phyloP scores from a whole-genome alignment of 176 grass and related monocot genomes.

The Paspalum notatum region DNA sequence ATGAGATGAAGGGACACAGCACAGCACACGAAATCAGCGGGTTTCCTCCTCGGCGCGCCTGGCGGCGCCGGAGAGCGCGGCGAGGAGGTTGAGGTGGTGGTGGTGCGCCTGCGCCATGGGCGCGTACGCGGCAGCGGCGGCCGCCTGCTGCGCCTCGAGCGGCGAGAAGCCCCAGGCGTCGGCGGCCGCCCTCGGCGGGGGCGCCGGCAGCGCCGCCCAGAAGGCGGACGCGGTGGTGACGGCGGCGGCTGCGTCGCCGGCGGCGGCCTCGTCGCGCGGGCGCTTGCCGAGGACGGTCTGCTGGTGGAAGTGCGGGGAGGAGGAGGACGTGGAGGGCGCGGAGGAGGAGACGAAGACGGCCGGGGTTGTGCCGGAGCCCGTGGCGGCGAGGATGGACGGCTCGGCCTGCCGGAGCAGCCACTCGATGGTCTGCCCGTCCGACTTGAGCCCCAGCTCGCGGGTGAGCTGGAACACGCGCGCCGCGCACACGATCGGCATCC shows the following conservation, averaged over 20 bases:
- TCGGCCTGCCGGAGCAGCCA: conserved; percentile 98
- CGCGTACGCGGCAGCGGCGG: conserved; percentile 48
- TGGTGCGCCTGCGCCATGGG: conserved; percentile 65
- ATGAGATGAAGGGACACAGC: too few relatives aligned
- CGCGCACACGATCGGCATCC: conserved; percentile 96
- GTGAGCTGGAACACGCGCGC: conserved; percentile 98
- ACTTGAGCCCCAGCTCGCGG: conserved; percentile 94
- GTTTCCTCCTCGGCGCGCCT: conserved; percentile 52
- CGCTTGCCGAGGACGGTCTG: conserved; percentile 56
- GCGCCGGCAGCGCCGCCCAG: conserved; percentile 46
- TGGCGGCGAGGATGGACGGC: conserved; percentile 91
- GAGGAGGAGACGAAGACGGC: conserved; percentile 72
- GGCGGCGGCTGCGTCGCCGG: background rate
- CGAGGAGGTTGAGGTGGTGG: conserved; percentile 76
- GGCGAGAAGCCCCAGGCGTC: conserved; percentile 56
- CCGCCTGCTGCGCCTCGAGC: conserved; percentile 47
- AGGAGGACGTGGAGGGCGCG: conserved; percentile 44
- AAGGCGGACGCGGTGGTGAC: conserved; percentile 19
- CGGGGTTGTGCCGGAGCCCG: conserved; percentile 77
- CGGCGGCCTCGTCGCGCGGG: conserved; percentile 29
- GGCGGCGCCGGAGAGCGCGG: conserved; percentile 58
- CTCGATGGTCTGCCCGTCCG: conserved; percentile 95
- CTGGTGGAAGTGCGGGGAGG: conserved; percentile 23
- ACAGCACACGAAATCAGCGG: conserved; percentile 33
- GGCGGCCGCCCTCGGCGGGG: conserved; percentile 29